Conservation (phyloP, 2,329 filamentous ascomycete genomes). For the Penicillium sp. region DNA sequence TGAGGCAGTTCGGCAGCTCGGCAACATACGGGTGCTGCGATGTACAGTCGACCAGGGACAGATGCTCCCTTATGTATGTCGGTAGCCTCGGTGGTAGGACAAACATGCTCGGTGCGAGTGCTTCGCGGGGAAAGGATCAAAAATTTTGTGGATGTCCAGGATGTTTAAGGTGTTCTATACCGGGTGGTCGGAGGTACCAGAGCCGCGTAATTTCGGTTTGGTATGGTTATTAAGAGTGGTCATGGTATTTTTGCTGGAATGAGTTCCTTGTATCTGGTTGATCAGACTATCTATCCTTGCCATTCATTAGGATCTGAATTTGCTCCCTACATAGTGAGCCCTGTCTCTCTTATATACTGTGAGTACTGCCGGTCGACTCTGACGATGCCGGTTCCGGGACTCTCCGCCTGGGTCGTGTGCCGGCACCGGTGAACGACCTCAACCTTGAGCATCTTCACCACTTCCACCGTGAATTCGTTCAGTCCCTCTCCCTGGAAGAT, state of each 20-base stretch:
- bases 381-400: neutral
- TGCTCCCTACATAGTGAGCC: too few species aligned
- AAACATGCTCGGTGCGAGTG: neutral
- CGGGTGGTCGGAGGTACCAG: neutral
- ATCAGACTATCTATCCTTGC: neutral
- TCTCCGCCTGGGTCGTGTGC: neutral
- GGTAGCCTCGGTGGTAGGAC: neutral
- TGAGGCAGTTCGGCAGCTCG: neutral
- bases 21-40: neutral
- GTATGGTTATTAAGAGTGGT: slow-evolving; percentile 3
- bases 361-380: neutral
- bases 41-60: neutral
- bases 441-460: neutral
- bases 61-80: neutral
- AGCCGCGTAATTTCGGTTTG: neutral
- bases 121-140: neutral
- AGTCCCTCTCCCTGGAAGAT: neutral
- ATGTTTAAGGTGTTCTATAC: neutral
- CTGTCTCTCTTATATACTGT: neutral
- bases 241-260: neutral
- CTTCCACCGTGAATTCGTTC: neutral
- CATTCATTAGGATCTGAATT: too few species aligned
- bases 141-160: neutral
- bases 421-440: neutral
- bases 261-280: neutral